Evolutionary conservation across 2,329 filamentous ascomycete genomes (phyloP).

Genomic region (Cladosporium sp.): DNA sequence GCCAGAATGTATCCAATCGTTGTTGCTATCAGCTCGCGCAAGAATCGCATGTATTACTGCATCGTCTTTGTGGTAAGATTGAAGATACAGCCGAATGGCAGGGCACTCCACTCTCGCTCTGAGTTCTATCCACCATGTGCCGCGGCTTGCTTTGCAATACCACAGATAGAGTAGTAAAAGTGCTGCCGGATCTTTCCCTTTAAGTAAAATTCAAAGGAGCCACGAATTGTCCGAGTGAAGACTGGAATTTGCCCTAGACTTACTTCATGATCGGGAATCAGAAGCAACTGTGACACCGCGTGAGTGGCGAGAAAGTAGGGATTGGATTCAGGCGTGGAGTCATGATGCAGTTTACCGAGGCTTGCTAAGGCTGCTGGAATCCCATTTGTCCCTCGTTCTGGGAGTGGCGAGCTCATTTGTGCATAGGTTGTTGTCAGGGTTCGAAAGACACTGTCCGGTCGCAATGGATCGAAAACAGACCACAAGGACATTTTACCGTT

Average conservation of each 20-base stretch:
- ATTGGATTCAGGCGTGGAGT: background rate
- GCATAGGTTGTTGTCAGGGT: background rate
- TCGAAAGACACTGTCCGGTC: background rate
- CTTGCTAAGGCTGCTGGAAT: background rate
- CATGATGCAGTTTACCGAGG: background rate
- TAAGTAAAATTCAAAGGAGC: background rate
- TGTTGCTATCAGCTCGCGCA: no score
- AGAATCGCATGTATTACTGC: background rate
- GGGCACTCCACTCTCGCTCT: background rate
- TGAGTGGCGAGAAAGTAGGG: background rate
- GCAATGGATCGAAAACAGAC: background rate
- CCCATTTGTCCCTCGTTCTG: background rate
- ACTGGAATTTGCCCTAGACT: background rate
- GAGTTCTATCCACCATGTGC: background rate
- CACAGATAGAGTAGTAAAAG: background rate
- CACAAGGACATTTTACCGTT: background rate
- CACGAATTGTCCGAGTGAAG: background rate
- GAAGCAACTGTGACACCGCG: background rate
- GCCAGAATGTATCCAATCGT: no score
- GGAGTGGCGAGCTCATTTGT: background rate
- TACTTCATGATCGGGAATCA: background rate
- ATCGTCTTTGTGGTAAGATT: background rate
- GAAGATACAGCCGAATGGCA: background rate
- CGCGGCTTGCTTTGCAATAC: background rate
- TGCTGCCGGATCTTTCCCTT: background rate